phyloP scores from a whole-genome alignment of 2,329 filamentous ascomycete genomes.

The Colletotrichum liriopes region DNA sequence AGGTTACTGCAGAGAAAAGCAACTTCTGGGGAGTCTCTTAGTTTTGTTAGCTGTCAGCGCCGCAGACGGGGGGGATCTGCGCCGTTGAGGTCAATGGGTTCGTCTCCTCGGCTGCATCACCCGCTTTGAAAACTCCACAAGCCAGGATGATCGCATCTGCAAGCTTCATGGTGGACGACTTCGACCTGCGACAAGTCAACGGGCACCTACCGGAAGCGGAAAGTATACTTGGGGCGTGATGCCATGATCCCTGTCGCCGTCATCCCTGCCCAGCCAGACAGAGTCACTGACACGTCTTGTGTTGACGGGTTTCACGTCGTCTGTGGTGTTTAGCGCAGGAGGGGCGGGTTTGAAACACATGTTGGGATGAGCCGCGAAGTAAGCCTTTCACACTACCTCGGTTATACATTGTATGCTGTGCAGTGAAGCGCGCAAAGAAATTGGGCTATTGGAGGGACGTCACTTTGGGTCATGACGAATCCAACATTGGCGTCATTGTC shows the following conservation, averaged over 20 bases:
- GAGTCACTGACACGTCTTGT: constrained; percentile 31
- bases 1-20: neutral
- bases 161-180: too few relatives aligned
- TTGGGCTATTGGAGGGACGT: neutral
- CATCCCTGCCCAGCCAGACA: constrained; percentile 7
- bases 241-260: constrained; percentile 11
- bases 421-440: neutral
- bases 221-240: neutral
- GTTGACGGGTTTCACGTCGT: constrained; percentile 37
- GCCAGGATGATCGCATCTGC: neutral
- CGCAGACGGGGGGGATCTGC: too few relatives aligned
- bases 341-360: constrained; percentile 18
- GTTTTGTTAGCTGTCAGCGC: constrained; percentile 15
- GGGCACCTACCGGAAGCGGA: neutral
- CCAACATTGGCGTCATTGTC: neutral
- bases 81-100: neutral
- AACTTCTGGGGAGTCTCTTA: neutral
- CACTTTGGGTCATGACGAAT: neutral
- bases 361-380: neutral
- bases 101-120: neutral
- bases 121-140: neutral
- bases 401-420: too few relatives aligned
- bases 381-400: neutral
- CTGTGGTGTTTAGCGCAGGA: neutral
- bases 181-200: neutral